Base-by-base conservation (phyloP, 192 early-diverging fungal species). In the Coemansia furcata region DNA sequence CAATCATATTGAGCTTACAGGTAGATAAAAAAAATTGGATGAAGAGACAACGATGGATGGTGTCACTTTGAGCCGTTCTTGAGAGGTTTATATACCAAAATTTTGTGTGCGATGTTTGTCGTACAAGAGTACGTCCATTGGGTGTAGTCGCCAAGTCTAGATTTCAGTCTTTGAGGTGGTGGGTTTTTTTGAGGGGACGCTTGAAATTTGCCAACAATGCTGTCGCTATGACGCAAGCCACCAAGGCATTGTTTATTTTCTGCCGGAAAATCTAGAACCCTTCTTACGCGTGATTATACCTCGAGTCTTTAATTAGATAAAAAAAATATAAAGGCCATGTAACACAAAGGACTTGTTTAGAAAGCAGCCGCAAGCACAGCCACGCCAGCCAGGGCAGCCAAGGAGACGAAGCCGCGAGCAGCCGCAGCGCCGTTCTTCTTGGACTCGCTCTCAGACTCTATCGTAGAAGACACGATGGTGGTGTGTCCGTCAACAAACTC, bases 301-400 rank as follows among this genome's bases (percentile, higher is more conserved):
- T 26, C 23, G 23, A 26, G 23, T 26, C 23, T 26, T 26, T 26
- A 26, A 26, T 26, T 26, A 9, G 10, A 11, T 0, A 11, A 3
- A 40, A 40, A 9, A 40, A 40, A 39, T 14, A 40, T 14, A 8
- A 38, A 38, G 37, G 8, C 37, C 10, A 38, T 38, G 37, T 38
- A 38, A 38, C 23, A 38, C 1, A 6, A 38, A 38, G 6, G 6
- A 10, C 3, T 58, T n/a, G 5, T 33, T 77, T 72, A 77, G 66
- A 77, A 72, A 6, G 76, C 66, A 14, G 76, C 42, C 8, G 65
- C 38, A 2, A 77, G 52, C 15, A 72, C 70, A 36, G 69, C 60
- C 1, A 65, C 69, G 26, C 68, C 73, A 26, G 69, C 76, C 38
- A 78, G 49, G 0, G 67, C 69, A 14, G 50, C 40, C 8, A 63